These are phyloP conservation scores for Sclerotiophoma versabilis DNA, from an alignment of 2,329 filamentous ascomycete genomes.

Conservation along the genomic window DNA sequence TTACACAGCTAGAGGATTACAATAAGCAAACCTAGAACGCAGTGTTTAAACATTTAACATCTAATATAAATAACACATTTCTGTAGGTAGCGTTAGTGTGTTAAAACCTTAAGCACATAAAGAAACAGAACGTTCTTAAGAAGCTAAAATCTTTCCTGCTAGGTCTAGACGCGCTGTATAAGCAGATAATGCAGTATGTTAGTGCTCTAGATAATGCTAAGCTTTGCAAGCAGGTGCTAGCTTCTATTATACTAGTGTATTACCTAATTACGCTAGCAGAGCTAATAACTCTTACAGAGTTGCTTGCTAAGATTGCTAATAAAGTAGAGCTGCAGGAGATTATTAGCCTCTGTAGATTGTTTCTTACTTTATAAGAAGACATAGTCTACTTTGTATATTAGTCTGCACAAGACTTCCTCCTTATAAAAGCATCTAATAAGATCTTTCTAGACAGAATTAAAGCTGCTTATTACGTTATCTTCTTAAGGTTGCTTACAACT, in stretches of 20 bases:
- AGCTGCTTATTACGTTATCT: background rate
- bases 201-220: background rate
- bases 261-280: background rate
- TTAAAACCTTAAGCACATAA: conserved; percentile 36
- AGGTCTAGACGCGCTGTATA: conserved; percentile 50
- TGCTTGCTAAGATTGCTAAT: background rate
- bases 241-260: background rate
- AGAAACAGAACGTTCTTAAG: conserved; percentile 15
- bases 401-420: conserved; percentile 1
- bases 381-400: background rate
- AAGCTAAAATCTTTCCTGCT: conserved; percentile 41
- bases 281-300: background rate
- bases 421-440: background rate
- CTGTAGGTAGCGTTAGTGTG: conserved; percentile 39
- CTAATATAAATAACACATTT: conserved; percentile 51
- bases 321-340: background rate
- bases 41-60: conserved; percentile 12
- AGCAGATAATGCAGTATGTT: conserved; percentile 50
- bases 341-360: background rate
- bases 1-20: conserved; percentile 33
- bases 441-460: background rate
- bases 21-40: conserved; percentile 12
- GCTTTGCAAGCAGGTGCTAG: background rate
- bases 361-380: background rate
- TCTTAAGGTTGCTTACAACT: background rate